Percentiles rank a stretch among this genome's conserved stretches.
phyloP scores from a whole-genome alignment of 2,329 filamentous ascomycete species.

The Hysterium pulicare region DNA sequence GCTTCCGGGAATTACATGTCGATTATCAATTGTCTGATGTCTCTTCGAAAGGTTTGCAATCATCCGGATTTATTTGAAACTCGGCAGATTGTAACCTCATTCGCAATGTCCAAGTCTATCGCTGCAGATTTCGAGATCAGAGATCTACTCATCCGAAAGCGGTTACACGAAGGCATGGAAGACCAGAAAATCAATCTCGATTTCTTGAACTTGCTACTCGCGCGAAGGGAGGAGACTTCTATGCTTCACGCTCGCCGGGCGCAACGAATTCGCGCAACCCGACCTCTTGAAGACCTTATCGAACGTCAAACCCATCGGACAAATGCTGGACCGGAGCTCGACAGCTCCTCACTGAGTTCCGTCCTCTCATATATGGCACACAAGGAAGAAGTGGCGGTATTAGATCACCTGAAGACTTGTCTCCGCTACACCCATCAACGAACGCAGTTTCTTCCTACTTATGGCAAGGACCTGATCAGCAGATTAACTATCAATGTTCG shows the following conservation, averaged over 20 bases:
- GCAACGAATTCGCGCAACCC: constrained; percentile 59
- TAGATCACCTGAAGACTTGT: constrained; percentile 73
- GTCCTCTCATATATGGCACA: constrained; percentile 68
- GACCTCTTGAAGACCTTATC: constrained; percentile 65
- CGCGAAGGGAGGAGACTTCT: constrained; percentile 60
- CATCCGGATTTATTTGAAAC: constrained; percentile 97
- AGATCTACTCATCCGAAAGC: constrained; percentile 65
- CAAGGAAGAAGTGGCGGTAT: constrained; percentile 62
- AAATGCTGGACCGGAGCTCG: constrained; percentile 53
- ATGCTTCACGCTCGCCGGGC: constrained; percentile 49
- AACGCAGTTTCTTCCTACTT: constrained; percentile 75
- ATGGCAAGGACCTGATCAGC: constrained; percentile 75
- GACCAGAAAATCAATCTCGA: constrained; percentile 67
- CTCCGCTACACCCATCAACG: constrained; percentile 78
- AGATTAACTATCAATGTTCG: constrained; percentile 60
- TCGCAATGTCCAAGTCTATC: constrained; percentile 81
- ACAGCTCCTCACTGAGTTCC: constrained; percentile 65
- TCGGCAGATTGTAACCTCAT: constrained; percentile 92
- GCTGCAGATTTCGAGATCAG: constrained; percentile 70
- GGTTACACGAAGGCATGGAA: constrained; percentile 59
- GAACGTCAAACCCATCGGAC: constrained; percentile 63
- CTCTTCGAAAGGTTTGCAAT: constrained; percentile 95
- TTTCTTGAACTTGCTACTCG: constrained; percentile 76
- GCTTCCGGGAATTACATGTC: constrained; percentile 93
- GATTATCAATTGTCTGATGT: constrained; percentile 98